phyloP scores from a whole-genome alignment of 805 yeast genomes.

The Peterozyma xylosa region DNA sequence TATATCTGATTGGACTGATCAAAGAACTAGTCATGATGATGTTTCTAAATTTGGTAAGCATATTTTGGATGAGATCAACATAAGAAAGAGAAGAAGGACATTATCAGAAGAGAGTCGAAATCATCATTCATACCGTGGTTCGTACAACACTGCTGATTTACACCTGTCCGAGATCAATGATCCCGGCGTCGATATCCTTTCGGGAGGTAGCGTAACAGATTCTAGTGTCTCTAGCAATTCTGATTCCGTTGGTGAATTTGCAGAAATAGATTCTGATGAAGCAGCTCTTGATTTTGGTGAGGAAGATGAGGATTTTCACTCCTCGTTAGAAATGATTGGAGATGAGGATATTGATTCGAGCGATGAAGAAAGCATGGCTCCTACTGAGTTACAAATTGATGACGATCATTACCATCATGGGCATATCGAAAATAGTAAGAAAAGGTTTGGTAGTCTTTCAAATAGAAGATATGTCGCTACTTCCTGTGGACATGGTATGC shows the following conservation, averaged over 20 bases:
- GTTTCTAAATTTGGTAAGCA: slow-evolving; percentile 1
- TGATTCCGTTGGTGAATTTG: no score
- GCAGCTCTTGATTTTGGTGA: neutral
- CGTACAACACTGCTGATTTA: no score
- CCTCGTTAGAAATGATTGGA: no score
- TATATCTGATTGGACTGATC: slow-evolving; percentile 19
- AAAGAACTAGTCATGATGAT: slow-evolving; percentile 1
- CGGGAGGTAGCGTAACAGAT: no score
- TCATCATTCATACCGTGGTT: no score
- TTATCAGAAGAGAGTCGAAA: neutral
- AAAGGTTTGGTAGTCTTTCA: slow-evolving; percentile 3
- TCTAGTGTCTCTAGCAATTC: no score
- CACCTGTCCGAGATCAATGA: no score
- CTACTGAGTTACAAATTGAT: slow-evolving; percentile 1
- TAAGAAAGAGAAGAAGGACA: slow-evolving; percentile 4
- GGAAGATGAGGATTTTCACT: neutral
- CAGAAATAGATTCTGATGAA: no score
- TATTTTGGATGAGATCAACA: slow-evolving; percentile 3
- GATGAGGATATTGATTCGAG: no score
- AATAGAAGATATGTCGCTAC: slow-evolving; percentile 24
- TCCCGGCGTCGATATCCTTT: no score
- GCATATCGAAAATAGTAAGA: slow-evolving; percentile 1
- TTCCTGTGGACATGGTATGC: slow-evolving; percentile 50
- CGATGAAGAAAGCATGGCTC: slow-evolving; percentile 1
- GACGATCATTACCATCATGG: slow-evolving; percentile 1